Base-by-base conservation (phyloP, 352 stramenopile species). In the Pythium phragmitis region DNA sequence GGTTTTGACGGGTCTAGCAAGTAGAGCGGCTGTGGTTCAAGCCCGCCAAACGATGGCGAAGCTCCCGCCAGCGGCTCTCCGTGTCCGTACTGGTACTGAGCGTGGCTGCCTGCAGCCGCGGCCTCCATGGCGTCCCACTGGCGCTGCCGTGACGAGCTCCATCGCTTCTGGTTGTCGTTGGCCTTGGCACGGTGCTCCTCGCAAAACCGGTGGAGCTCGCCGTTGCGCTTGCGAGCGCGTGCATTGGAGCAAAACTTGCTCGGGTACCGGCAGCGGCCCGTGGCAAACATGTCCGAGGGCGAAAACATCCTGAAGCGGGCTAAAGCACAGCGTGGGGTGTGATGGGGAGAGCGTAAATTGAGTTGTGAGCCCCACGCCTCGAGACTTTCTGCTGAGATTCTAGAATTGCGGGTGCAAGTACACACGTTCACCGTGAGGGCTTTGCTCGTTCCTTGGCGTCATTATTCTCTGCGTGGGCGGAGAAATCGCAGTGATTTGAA, bases 171-270 rank as follows among this genome's bases (percentile, higher is more conserved):
- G 46, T 52, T 52, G 23, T 52, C 46, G 21, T 52, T 52, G 46
- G 46, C 46, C 11, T 52, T 52, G 3, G 46, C 46, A 2, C 46
- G 46, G 46, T 52, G 46, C 46, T 33, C 46, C 16, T 52, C 46
- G 23, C 46, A 52, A n/a, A 36, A 52, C 7, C 46, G 43, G 46
- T 52, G 46, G 46, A 52, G 46, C 19, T 52, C 46, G 9, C 23
- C 23, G 46, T 52, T 52, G 46, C 46, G 46, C 46, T 52, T 52
- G 4, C 17, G 46, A 6, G 46, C 46, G 46, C 46, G 46, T n/a
- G 46, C 46, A 8, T 52, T 52, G 3, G 49, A 14, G 33, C 49
- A 56, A 28, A 56, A 56, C 33, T 56, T 56, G 49, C 49, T 56
- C 17, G 49, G 49, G 49, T 56, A 56, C 5, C 33, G 49, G 33